Evolutionary conservation across 176 grass and related monocot genomes (phyloP).

Genomic region (Eleusine indica): DNA sequence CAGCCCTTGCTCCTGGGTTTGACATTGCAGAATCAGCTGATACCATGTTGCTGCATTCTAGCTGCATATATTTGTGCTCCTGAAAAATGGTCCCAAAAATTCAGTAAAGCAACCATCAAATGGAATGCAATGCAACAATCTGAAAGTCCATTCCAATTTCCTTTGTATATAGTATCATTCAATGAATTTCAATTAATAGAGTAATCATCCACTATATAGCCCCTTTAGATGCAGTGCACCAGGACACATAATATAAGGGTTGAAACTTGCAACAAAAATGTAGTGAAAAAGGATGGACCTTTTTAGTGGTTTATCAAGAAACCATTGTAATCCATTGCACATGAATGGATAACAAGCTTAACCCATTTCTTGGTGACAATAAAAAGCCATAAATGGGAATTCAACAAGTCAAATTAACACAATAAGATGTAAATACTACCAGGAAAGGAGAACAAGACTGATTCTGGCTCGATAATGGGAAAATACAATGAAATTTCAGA

Average conservation of each 20-base stretch:
- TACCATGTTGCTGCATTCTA: slow-evolving; percentile 49
- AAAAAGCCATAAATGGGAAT: slow-evolving; percentile 29
- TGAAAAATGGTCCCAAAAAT: slow-evolving; percentile 29
- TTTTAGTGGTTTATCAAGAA: slow-evolving; percentile 10
- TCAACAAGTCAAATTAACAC: slow-evolving; percentile 15
- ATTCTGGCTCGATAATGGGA: background rate
- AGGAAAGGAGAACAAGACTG: background rate
- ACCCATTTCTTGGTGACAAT: slow-evolving; percentile 2
- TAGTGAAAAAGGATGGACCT: background rate
- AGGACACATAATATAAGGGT: slow-evolving; percentile 15
- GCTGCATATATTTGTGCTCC: slow-evolving; percentile 55
- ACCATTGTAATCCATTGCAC: background rate
- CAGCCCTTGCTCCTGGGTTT: slow-evolving; percentile 55
- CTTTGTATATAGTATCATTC: slow-evolving; percentile 1
- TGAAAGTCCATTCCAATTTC: slow-evolving; percentile 2
- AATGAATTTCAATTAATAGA: slow-evolving; percentile 1
- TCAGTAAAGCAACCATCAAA: slow-evolving; percentile 27
- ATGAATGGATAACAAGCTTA: slow-evolving; percentile 1
- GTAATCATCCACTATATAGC: background rate
- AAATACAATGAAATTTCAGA: background rate
- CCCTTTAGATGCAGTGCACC: background rate
- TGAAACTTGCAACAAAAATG: background rate
- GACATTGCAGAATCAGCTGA: slow-evolving; percentile 68
- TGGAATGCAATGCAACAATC: slow-evolving; percentile 15
- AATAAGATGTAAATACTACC: background rate